Conservation (phyloP, 2,329 filamentous ascomycete species). For the Colletotrichum higginsianum region DNA sequence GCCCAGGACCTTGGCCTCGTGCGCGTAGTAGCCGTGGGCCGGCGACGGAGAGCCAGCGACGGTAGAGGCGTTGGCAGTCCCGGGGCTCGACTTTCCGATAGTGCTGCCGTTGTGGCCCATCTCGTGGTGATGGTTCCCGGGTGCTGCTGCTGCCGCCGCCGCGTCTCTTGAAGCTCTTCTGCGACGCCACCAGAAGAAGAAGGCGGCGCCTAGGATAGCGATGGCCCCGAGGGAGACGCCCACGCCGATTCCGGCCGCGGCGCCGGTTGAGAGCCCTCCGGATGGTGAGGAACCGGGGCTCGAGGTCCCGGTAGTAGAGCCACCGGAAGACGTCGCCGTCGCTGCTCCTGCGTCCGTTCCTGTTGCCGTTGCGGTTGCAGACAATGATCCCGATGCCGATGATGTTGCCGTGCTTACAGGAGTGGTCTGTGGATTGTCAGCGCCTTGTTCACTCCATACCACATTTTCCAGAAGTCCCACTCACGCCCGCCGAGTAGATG, state of each 20-base stretch:
- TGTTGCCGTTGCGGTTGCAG: neutral
- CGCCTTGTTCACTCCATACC: too few relatives aligned
- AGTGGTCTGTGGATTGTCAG: slow-evolving; percentile 10
- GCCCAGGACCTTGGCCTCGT: slow-evolving; percentile 26
- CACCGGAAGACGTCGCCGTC: neutral
- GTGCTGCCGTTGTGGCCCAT: slow-evolving; percentile 7
- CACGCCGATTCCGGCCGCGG: slow-evolving; percentile 51
- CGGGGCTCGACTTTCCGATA: slow-evolving; percentile 21
- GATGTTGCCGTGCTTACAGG: slow-evolving; percentile 21
- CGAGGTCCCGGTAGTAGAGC: slow-evolving; percentile 6
- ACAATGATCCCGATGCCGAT: slow-evolving; percentile 9
- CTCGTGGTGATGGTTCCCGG: neutral
- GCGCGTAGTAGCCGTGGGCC: slow-evolving; percentile 30
- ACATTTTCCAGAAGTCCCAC: neutral
- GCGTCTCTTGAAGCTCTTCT: slow-evolving; percentile 25
- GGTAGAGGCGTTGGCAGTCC: slow-evolving; percentile 22
- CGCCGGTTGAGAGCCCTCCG: slow-evolving; percentile 48
- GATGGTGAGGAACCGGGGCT: slow-evolving; percentile 11
- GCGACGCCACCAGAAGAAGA: slow-evolving; percentile 50
- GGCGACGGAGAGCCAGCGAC: neutral
- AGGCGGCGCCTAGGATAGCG: slow-evolving; percentile 42
- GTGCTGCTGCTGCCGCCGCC: neutral
- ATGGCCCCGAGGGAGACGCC: slow-evolving; percentile 49
- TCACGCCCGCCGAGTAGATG: slow-evolving; percentile 48
- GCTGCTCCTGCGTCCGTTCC: slow-evolving; percentile 1